Evolutionary conservation across 495 filamentous ascomycete species (phyloP), one percentile per base, ranked within the genome.

Genomic region (Hypoxylon trugodes): DNA sequence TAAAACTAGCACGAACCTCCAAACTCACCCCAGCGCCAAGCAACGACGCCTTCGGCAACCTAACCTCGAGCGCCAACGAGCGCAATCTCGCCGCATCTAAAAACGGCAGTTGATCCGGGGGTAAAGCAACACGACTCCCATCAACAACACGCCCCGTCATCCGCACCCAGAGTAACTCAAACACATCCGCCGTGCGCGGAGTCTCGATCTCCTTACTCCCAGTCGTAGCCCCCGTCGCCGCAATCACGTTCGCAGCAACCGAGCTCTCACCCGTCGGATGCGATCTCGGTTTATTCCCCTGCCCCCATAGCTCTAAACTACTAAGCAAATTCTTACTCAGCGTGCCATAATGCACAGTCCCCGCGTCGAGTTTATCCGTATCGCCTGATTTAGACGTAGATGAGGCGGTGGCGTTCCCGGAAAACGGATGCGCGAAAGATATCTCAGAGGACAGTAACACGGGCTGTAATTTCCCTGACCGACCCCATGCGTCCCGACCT

Each of bases 291-390:
- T 32, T 13, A 35, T 52, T 45, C 12, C 32, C 47, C 16, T 32
- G 51, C 0, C 48, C 33, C 51, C 69, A 71, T 1, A 52, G 30
- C 60, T 72, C 68, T 18, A 82, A 58, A 0, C 57, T 59, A 15
- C 55, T 59, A 1, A 82, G 61, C 12, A 89, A 76, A 3, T 69
- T 66, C 69, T 88, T 87, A 69, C 80, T 82, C 15, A 88, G 69
- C 19, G 55, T 79, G 16, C 86, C 86, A 67, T 89, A 89, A 70
- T 89, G 81, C 19, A 88, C 78, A 6, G 86, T 89, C 47, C 80
- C 84, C 10, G 47, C 49, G 36, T 82, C 77, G 7, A 89, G 74
- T 6, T 54, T 56, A 21, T 67, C 61, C 40, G 62, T 38, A 68
- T 88, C 84, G 13, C 60, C 51, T 0, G 69, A 57, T 2, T 16